Base-by-base conservation (phyloP, 805 yeast genomes). In the Aciculoconidium aculeatum region DNA sequence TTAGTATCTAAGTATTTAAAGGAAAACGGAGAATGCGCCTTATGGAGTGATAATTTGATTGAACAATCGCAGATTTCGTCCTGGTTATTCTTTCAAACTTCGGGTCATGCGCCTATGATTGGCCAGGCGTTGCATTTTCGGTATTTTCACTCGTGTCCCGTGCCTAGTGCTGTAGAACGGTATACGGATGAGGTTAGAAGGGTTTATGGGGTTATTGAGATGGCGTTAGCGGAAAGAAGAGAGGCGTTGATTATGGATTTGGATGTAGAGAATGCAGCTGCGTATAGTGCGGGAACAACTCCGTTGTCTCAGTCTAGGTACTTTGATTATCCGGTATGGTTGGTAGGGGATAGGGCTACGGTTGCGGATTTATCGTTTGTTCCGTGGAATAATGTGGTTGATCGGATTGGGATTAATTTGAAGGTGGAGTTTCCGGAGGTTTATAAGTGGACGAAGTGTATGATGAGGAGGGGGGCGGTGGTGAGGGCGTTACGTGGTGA, bases 91-190 rank as follows among this genome's bases (percentile, higher is more conserved):
- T 88, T 88, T 66, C 97, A 88, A 59, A 86, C 96, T 3, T 81
- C 94, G 4, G 96, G 97, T 5, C 96, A 87, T 53, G 95, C 96
- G 0, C 96, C 96, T n/a, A 88, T 88, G 95, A 83, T 88, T 45
- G 96, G 96, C 11, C 96, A 88, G 58, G 96, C 96, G 6, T 68
- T 90, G 44, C 96, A 90, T 61, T 90, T 88, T 63, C 71, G 88
- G 48, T 86, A 84, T 53, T 86, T 88, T 67, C 96, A 88, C 53
- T 73, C 88, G 5, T 80, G 80, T 37, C 78, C 78, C 31, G 86
- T 88, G 3, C 86, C 90, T 11, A 74, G 86, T 35, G 96, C 96
- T 0, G 84, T 88, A 12, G 95, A 85, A 44, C 66, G 96, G 49
- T 88, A 87, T 52, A 79, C 84, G 1, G 94, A 83, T 45, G 97